Conservation (phyloP, 2,329 filamentous ascomycete genomes). For the Conoideocrella luteorostrata region DNA sequence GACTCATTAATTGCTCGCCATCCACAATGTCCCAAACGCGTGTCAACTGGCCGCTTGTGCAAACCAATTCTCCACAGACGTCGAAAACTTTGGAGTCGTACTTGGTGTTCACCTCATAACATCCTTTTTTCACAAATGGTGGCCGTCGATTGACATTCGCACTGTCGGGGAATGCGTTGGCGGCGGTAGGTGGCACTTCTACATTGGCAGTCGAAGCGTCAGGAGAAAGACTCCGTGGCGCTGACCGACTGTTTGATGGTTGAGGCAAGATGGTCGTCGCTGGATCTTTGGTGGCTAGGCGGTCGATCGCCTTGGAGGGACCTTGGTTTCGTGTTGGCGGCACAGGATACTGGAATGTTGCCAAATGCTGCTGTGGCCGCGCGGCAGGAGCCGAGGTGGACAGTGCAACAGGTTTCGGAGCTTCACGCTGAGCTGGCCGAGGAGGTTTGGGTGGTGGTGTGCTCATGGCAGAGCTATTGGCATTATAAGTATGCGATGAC, state of each 20-base stretch:
- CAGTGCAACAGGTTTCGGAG: constrained; percentile 13
- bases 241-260: constrained; percentile 11
- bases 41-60: constrained; percentile 80
- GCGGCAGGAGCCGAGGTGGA: constrained; percentile 19
- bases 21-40: constrained; percentile 81
- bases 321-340: constrained; percentile 24
- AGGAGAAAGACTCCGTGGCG: constrained; percentile 4
- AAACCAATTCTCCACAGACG: constrained; percentile 80
- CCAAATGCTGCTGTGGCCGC: constrained; percentile 17
- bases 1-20: constrained; percentile 72
- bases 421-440: constrained; percentile 25
- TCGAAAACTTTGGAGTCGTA: constrained; percentile 85
- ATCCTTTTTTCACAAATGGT: constrained; percentile 65
- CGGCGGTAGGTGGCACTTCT: constrained; percentile 42
- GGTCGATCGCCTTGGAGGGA: constrained; percentile 31
- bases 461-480: neutral
- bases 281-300: constrained; percentile 17
- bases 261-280: constrained; percentile 4
- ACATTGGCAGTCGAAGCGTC: constrained; percentile 19
- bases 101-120: constrained; percentile 72
- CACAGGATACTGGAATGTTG: constrained; percentile 22
- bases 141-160: constrained; percentile 79
- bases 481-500: constrained; percentile 9
- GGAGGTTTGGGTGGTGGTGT: constrained; percentile 39
- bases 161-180: constrained; percentile 72